These are phyloP conservation scores for Panicum miliaceum DNA, from an alignment of 176 grass and related monocot genomes.

Conservation along the genomic window DNA sequence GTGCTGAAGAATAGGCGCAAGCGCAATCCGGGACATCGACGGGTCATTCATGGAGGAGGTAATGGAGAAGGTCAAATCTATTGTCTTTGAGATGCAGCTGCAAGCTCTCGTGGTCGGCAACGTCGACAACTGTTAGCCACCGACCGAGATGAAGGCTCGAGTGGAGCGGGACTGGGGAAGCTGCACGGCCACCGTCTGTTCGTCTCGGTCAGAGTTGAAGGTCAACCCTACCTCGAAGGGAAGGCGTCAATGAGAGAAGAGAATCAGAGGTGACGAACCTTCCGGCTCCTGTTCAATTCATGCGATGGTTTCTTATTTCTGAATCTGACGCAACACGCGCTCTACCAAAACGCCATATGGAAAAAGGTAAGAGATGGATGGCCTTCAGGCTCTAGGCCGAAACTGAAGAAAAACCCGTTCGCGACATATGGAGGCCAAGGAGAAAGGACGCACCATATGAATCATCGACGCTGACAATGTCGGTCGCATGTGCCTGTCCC, in stretches of 20 bases:
- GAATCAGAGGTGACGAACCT: background rate
- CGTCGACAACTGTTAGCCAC: background rate
- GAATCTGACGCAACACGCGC: background rate
- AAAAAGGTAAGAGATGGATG: background rate
- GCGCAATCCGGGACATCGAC: background rate
- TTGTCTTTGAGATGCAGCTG: background rate
- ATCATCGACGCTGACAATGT: background rate
- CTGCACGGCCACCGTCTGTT: background rate
- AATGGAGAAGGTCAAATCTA: background rate
- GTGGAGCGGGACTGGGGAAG: background rate
- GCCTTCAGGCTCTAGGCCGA: conserved; percentile 7
- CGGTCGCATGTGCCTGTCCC: conserved; percentile 16
- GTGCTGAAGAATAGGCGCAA: background rate
- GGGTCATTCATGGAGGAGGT: background rate
- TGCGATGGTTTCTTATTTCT: background rate
- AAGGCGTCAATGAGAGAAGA: background rate
- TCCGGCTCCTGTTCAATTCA: background rate
- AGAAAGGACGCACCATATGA: conserved; percentile 24
- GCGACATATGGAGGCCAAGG: conserved; percentile 55
- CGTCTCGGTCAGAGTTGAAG: background rate
- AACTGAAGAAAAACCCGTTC: background rate
- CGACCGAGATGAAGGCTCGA: background rate
- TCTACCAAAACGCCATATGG: background rate
- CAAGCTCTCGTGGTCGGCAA: background rate
- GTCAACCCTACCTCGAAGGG: background rate